These are phyloP conservation scores for Skeletonema potamos DNA, from an alignment of 108 stramenopile species.

Conservation along the genomic window DNA sequence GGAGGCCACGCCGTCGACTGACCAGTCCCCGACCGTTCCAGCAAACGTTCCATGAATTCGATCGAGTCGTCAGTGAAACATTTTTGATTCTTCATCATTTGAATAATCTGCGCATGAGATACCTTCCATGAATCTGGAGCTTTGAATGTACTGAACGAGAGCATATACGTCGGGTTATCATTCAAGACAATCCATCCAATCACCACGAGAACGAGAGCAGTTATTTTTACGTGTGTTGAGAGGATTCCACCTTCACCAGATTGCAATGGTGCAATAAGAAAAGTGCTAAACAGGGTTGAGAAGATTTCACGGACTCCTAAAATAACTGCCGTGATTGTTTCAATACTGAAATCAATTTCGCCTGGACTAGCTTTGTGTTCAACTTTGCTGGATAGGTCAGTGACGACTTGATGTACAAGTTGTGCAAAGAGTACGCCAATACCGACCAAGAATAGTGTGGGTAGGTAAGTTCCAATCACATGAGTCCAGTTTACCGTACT, in stretches of 20 bases:
- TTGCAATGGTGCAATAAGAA: conserved; percentile 53
- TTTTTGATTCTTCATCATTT: conserved; percentile 89
- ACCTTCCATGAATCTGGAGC: conserved; percentile 93
- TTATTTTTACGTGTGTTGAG: conserved; percentile 76
- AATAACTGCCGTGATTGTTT: conserved; percentile 61
- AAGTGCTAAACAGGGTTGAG: conserved; percentile 41
- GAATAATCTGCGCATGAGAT: conserved; percentile 84
- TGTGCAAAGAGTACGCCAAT: conserved; percentile 69
- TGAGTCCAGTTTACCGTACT: conserved; percentile 92
- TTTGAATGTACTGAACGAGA: conserved; percentile 93
- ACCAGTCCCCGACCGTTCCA: conserved; percentile 90
- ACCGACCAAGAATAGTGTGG: conserved; percentile 64
- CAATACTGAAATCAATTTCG: conserved; percentile 48
- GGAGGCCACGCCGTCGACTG: conserved; percentile 98
- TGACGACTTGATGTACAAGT: conserved; percentile 75
- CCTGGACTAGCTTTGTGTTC: conserved; percentile 46
- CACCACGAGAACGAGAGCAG: conserved; percentile 63
- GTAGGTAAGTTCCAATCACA: conserved; percentile 77
- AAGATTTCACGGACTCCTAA: conserved; percentile 61
- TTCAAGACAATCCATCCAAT: conserved; percentile 67
- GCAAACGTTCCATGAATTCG: conserved; percentile 86
- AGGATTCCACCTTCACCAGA: conserved; percentile 59
- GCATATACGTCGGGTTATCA: conserved; percentile 90
- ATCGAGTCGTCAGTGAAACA: conserved; percentile 91
- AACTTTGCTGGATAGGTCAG: conserved; percentile 49